Percentiles rank a stretch among this genome's conserved stretches.
Evolutionary conservation across 148 eudicot genomes (phyloP).

Genomic region (Silene uniflora): DNA sequence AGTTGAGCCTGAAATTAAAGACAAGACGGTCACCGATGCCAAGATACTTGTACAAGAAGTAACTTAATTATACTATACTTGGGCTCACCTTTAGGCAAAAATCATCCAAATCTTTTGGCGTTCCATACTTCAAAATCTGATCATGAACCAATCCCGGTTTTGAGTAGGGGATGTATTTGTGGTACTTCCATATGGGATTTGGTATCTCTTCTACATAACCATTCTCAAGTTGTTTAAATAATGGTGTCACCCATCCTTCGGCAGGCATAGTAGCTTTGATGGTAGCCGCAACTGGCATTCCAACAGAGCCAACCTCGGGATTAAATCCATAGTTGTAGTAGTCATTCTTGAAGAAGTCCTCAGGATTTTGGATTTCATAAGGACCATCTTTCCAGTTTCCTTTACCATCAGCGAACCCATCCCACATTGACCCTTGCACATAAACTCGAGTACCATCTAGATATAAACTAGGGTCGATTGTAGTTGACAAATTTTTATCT

Average conservation of each 20-base stretch:
- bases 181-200: conserved; percentile 87
- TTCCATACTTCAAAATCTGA: conserved; percentile 81
- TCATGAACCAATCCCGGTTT: conserved; percentile 85
- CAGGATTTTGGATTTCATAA: conserved; percentile 93
- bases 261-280: conserved; percentile 89
- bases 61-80: not conserved
- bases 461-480: conserved; percentile 77
- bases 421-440: conserved; percentile 97
- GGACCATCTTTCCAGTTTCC: conserved; percentile 93
- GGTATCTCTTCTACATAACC: conserved; percentile 85
- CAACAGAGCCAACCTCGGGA: conserved; percentile 97
- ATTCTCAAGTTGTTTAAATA: conserved; percentile 49
- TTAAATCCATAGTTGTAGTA: conserved; percentile 82
- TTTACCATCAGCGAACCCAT: conserved; percentile 87
- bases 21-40: conserved; percentile 1
- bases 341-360: conserved; percentile 75
- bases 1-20: conserved; percentile 70
- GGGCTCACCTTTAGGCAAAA: conserved; percentile 84
- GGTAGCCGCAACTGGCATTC: conserved; percentile 98
- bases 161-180: conserved; percentile 95
- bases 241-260: conserved; percentile 86
- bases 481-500: conserved; percentile 22
- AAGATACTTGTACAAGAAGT: not conserved
- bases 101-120: conserved; percentile 78
- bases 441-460: conserved; percentile 92